Percentiles rank a stretch among this genome's conserved stretches.
Conservation (phyloP, 352 stramenopile species). For the Blastocystis sp. region DNA sequence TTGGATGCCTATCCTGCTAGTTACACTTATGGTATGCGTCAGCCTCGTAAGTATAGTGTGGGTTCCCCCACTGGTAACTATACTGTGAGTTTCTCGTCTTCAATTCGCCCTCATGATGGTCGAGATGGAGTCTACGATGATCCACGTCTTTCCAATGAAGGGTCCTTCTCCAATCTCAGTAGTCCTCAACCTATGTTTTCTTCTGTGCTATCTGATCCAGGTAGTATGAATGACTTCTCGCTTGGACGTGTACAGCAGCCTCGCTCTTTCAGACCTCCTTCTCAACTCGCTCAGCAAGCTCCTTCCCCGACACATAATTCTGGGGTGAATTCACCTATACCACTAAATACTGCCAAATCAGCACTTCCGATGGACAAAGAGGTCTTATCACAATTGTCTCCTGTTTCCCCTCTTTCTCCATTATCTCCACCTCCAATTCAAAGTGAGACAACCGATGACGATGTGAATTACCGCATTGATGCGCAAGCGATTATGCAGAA, state of each 20-base stretch:
- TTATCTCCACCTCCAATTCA: background rate
- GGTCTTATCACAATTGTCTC: background rate
- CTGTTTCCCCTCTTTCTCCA: background rate
- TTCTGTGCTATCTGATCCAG: background rate
- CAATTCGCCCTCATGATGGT: background rate
- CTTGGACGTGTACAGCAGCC: background rate
- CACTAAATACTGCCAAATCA: background rate
- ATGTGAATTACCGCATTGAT: slow-evolving; percentile 36
- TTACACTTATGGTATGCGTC: slow-evolving; percentile 60
- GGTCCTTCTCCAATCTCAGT: slow-evolving; percentile 24
- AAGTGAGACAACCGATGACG: background rate
- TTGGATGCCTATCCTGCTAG: background rate
- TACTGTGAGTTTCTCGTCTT: background rate
- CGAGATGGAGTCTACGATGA: background rate
- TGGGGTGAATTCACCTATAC: background rate
- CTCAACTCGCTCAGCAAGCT: background rate
- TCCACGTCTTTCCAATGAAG: background rate
- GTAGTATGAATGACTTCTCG: background rate
- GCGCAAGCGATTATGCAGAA: slow-evolving; percentile 54
- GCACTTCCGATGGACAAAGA: background rate
- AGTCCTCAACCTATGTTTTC: slow-evolving; percentile 41
- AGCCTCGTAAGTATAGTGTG: background rate
- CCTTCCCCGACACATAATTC: background rate
- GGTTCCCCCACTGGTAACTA: background rate
- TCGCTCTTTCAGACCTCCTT: background rate